phyloP scores from a whole-genome alignment of 2,329 filamentous ascomycete species.

The Neoscytalidium dimidiatum region DNA sequence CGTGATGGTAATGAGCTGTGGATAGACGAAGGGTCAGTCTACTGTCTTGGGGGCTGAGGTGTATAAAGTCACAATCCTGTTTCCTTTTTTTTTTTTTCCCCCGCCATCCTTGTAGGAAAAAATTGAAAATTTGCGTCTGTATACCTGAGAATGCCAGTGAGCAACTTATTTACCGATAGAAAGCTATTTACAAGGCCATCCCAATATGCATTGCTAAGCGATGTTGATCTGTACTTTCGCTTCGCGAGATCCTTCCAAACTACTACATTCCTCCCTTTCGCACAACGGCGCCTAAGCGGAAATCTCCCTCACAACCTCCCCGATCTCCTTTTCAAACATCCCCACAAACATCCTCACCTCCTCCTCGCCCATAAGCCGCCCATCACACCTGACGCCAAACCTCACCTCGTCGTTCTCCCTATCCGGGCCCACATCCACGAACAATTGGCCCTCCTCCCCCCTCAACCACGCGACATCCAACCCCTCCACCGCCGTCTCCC shows the following conservation, averaged over 20 bases:
- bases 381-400: constrained; percentile 14
- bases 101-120: too few species aligned
- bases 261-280: neutral
- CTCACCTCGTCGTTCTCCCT: neutral
- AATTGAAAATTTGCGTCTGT: too few species aligned
- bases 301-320: constrained; percentile 1
- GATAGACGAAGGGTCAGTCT: too few species aligned
- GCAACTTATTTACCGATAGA: too few species aligned
- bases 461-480: neutral
- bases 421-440: constrained; percentile 17
- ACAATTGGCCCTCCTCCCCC: constrained; percentile 5
- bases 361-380: constrained; percentile 15
- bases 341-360: neutral
- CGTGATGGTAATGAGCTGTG: too few species aligned
- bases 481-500: constrained; percentile 12
- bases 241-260: neutral
- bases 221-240: too few species aligned
- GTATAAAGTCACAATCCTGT: too few species aligned
- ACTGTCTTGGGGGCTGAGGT: too few species aligned
- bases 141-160: too few species aligned
- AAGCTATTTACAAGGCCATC: too few species aligned
- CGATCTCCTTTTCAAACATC: constrained; percentile 13
- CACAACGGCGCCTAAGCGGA: neutral
- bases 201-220: too few species aligned
- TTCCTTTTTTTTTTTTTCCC: too few species aligned